Percentiles rank a stretch among this genome's conserved stretches.
phyloP scores from a whole-genome alignment of 2,329 filamentous ascomycete species.

The Cladophialophora exuberans region DNA sequence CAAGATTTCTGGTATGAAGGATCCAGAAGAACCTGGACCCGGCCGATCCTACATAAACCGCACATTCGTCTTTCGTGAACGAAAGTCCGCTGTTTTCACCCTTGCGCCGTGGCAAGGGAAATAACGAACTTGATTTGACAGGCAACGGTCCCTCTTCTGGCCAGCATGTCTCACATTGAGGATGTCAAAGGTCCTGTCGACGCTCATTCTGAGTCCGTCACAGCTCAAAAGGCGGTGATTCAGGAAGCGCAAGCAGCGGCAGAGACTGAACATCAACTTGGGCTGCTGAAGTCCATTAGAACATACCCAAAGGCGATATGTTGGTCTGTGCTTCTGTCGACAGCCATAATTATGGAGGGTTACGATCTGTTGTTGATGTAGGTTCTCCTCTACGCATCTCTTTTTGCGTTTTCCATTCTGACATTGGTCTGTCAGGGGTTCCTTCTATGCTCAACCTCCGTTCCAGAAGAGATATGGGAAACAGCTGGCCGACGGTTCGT shows the following conservation, averaged over 20 bases:
- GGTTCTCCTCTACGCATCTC: constrained; percentile 45
- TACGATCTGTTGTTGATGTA: constrained; percentile 15
- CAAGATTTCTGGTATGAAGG: not conserved
- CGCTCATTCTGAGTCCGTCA: not conserved
- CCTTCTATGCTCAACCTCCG: constrained; percentile 64
- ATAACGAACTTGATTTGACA: not conserved
- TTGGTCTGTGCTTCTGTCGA: constrained; percentile 84
- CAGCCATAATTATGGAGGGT: constrained; percentile 88
- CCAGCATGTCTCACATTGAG: constrained; percentile 1
- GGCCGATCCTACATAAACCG: not conserved
- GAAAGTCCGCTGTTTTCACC: not conserved
- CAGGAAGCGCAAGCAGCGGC: constrained; percentile 36
- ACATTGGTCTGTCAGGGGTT: constrained; percentile 54
- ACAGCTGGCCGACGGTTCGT: constrained; percentile 5
- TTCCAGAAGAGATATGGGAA: constrained; percentile 43
- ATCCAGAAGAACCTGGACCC: not conserved
- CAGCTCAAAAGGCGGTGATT: constrained; percentile 4
- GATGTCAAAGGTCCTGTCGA: constrained; percentile 2
- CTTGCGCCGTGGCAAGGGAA: not conserved
- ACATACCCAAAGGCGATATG: constrained; percentile 84
- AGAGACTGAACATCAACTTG: constrained; percentile 64
- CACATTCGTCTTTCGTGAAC: not conserved
- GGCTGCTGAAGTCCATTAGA: constrained; percentile 72
- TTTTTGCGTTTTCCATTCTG: constrained; percentile 40
- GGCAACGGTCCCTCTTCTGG: not conserved